A percentile compares a stretch with the other conserved stretches of the same genome.
These are phyloP conservation scores for Cajanus cajan DNA, from an alignment of 306 rosid genomes.

Conservation along the genomic window DNA sequence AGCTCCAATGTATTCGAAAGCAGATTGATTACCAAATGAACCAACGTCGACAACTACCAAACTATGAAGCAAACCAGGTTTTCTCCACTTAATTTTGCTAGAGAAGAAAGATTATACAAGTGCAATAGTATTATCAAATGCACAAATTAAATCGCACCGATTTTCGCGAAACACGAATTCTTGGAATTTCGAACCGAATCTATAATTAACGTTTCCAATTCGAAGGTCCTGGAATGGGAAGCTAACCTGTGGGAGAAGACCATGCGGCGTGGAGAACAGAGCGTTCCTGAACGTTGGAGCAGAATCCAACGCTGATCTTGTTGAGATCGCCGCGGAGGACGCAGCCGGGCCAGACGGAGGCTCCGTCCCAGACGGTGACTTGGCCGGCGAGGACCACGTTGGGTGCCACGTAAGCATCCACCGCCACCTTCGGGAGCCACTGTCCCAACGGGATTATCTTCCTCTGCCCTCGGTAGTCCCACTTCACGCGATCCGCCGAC, in stretches of 20 bases:
- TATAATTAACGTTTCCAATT: neutral
- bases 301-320: conserved; percentile 86
- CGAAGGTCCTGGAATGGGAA: neutral
- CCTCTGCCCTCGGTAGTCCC: conserved; percentile 99
- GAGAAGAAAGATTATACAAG: too few relatives aligned
- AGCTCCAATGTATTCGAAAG: neutral
- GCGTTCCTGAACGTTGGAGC: conserved; percentile 94
- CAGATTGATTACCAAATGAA: neutral
- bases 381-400: conserved; percentile 97
- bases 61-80: too few relatives aligned
- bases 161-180: neutral
- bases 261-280: conserved; percentile 94
- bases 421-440: conserved; percentile 92
- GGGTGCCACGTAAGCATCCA: conserved; percentile 98
- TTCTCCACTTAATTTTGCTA: too few relatives aligned
- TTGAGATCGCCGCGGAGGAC: conserved; percentile 99
- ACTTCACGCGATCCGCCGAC: conserved; percentile 76
- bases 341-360: conserved; percentile 93
- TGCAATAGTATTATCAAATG: too few relatives aligned
- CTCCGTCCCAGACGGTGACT: conserved; percentile 85
- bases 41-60: neutral
- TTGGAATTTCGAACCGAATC: neutral
- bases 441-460: conserved; percentile 86
- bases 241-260: conserved; percentile 93
- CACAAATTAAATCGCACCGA: neutral